Evolutionary conservation across 768 basidiomycete species (phyloP), one percentile per base, ranked within the genome.

Genomic region (Pulveroboletus ravenelii): DNA sequence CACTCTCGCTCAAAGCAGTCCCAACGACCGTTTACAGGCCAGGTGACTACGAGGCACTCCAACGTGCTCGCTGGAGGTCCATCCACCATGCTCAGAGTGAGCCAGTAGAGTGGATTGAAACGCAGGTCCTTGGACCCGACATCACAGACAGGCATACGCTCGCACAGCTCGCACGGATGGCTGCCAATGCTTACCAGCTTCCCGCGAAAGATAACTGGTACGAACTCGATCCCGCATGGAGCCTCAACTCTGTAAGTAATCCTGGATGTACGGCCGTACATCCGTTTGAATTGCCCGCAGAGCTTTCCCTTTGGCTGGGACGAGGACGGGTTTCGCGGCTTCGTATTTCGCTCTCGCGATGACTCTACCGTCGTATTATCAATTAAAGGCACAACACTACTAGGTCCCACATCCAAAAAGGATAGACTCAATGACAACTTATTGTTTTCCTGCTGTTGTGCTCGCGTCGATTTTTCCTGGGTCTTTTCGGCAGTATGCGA

Each of bases 401-500:
- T 80, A 55, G 93, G 93, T 3, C 82, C 86, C 13, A 95, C 95
- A 12, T 88, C 89, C 45, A 88, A 81, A 72, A 83, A 87, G 61
- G 95, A 98, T 71, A 94, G 92, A 71, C 85, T 85, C 63, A 97
- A 97, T 67, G 94, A 96, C 68, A 91, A 91, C 59, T 60, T 90
- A 66, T 67, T 91, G 15, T 91, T 89, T 62, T 89, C 93, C 0
- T 98, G 95, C 70, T 97, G 95, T 64, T 98, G 95, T 60, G 94
- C 93, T 14, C 78, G 84, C 30, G 87, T 94, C 32, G 88, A 90
- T 66, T 77, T 93, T 52, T 84, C 88, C 3, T 97, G 94, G 93
- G 63, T 79, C 25, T 86, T 91, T 63, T 77, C 78, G 32, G 84
- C 87, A 3, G 94, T 96, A 4, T 97, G 95, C 71, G 78, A 89